These are phyloP conservation scores for Trametes gibbosa DNA, from an alignment of 768 basidiomycete genomes.

Conservation along the genomic window DNA sequence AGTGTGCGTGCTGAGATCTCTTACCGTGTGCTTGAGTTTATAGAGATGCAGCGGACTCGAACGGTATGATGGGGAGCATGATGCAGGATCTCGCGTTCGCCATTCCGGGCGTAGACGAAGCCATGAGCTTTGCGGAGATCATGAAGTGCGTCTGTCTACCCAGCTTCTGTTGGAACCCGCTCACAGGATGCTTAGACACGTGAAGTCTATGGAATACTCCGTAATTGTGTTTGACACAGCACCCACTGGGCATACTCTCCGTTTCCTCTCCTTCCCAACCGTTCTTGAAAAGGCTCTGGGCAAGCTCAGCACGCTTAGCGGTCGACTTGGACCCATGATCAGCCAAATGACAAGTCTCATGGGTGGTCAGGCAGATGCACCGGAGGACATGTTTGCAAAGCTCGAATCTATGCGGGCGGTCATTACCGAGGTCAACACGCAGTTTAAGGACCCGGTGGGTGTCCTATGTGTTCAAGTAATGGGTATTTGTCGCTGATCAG, in stretches of 20 bases:
- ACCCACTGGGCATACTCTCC: conserved; percentile 96
- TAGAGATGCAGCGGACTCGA: conserved; percentile 66
- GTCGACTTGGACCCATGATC: conserved; percentile 96
- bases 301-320: conserved; percentile 90
- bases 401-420: conserved; percentile 95
- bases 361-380: conserved; percentile 85
- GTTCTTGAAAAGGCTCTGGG: conserved; percentile 97
- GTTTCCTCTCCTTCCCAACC: conserved; percentile 98
- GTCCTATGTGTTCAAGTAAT: not conserved
- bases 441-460: conserved; percentile 97
- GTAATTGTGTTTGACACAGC: conserved; percentile 99
- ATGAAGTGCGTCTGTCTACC: conserved; percentile 76
- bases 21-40: not conserved
- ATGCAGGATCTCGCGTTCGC: conserved; percentile 99
- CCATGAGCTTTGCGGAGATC: conserved; percentile 99
- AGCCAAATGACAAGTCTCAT: conserved; percentile 96
- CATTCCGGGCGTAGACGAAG: conserved; percentile 98
- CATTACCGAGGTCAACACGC: conserved; percentile 97
- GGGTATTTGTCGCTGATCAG: not conserved
- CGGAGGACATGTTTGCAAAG: conserved; percentile 99
- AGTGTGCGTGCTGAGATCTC: conserved; percentile 54
- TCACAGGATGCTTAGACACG: conserved; percentile 59
- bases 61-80: conserved; percentile 97
- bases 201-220: conserved; percentile 99
- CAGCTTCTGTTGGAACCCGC: not conserved